Conservation (phyloP, 148 eudicot genomes). For the Diospyros kaki region DNA sequence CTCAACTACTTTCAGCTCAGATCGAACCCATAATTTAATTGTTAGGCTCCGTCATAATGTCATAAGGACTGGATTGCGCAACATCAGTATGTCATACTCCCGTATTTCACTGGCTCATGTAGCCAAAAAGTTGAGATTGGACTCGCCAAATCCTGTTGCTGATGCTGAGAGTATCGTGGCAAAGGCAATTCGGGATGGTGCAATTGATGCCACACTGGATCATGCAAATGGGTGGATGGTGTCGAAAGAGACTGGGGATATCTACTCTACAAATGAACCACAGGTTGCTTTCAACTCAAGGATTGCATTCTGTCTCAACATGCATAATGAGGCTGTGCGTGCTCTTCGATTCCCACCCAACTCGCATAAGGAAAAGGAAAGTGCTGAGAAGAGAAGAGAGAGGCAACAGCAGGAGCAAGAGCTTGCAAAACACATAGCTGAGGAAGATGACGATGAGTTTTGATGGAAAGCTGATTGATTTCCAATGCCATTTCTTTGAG, state of each 20-base stretch:
- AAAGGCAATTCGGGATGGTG: slow-evolving; percentile 94
- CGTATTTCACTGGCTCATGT: slow-evolving; percentile 86
- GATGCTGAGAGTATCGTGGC: slow-evolving; percentile 97
- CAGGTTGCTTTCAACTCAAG: slow-evolving; percentile 88
- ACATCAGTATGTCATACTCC: slow-evolving; percentile 91
- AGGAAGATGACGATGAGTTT: slow-evolving; percentile 97
- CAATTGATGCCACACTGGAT: slow-evolving; percentile 89
- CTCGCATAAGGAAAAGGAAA: slow-evolving; percentile 87
- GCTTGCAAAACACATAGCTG: slow-evolving; percentile 93
- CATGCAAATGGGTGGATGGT: slow-evolving; percentile 90
- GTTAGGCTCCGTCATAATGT: slow-evolving; percentile 91
- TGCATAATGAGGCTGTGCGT: slow-evolving; percentile 93
- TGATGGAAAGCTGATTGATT: slow-evolving; percentile 14
- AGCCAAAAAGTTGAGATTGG: slow-evolving; percentile 76
- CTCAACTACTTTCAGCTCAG: slow-evolving; percentile 60
- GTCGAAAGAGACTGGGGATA: slow-evolving; percentile 93
- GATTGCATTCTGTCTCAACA: slow-evolving; percentile 89
- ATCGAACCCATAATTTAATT: slow-evolving; percentile 77
- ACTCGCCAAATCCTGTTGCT: slow-evolving; percentile 79
- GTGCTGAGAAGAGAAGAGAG: slow-evolving; percentile 97
- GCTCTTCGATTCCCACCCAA: slow-evolving; percentile 88
- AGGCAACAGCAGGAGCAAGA: slow-evolving; percentile 96
- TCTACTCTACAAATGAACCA: slow-evolving; percentile 92
- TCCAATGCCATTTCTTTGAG: neutral
- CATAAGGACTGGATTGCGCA: slow-evolving; percentile 84